Base-by-base conservation (phyloP, 495 filamentous ascomycete genomes). In the Penicillium manginii region DNA sequence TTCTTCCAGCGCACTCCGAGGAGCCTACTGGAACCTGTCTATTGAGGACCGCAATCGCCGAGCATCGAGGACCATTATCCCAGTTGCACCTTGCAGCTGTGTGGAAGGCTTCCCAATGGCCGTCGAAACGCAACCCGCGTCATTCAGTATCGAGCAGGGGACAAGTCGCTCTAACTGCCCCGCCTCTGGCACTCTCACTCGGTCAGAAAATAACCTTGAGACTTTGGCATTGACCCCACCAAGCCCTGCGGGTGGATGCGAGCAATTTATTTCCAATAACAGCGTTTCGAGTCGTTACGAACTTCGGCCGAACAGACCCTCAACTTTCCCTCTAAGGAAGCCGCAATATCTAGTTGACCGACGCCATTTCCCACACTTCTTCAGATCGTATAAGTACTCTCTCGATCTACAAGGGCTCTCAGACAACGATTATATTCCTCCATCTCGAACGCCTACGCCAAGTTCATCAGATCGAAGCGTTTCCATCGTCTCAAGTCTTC, bases 31-130 rank as follows among this genome's bases (percentile, higher is more conserved):
- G 47, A 33, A 19, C 18, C 37, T 43, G 22, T 31, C 45, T n/a
- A 26, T 48, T 17, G 48, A 58, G 52, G 55, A 58, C 22, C 55
- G 47, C 55, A 17, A 33, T 52, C 50, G 40, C 35, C 55, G 47
- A 37, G 48, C 50, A 22, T 46, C 52, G 12, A 40, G 1, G 21
- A 26, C 15, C 43, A 18, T n/a, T 32, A n/a, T 15, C 42, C 43
- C 55, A 51, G 52, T 51, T 23, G 32, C 39, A 37, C 29, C 18
- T 17, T 22, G 37, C 33, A 18, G 47, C 35, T 42, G 43, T 26
- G 43, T 47, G 23, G 18, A 1, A 52, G 31, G 43, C 12, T 50
- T 22, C 3, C 22, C 47, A 23, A 22, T 21, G n/a, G n/a, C n/a
- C n/a, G n/a, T n/a, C n/a, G n/a, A n/a, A n/a, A n/a, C n/a, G n/a